Evolutionary conservation across 352 stramenopile genomes (phyloP), one percentile per base, ranked within the genome.

Genomic region (Globisporangium acanthophoron): DNA sequence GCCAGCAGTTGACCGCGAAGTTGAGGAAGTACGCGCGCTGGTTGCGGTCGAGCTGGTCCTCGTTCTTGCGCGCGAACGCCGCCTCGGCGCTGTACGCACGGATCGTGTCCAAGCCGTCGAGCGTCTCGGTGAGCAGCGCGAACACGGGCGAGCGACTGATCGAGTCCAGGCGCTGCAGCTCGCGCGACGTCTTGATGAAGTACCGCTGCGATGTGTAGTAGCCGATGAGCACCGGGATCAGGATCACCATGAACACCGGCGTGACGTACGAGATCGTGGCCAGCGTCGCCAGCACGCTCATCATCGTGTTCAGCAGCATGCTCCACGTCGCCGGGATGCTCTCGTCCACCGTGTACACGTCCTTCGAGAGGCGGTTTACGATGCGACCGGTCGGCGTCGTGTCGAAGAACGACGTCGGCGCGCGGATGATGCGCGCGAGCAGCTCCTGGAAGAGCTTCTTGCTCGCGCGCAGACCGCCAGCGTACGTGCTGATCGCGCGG

Each of bases 91-190:
- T 64, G 54, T 82, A 96, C 0, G 88, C 84, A 61, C 96, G 88
- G 40, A 99, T 98, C 3, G 92, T 99, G 3, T 90, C 64, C 15
- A 99, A 78, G 21, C 97, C 97, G 56, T 93, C 87, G 9, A 99
- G 71, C 37, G 85, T 98, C 73, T 99, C 96, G 0, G 87, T 88
- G 24, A 99, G 70, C 62, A 98, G 70, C 12, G 89, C 85, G 69
- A 98, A 99, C n/a, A 99, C 89, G 18, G 97, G 97, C 43, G 90
- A 90, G 40, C 80, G 79, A 52, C 71, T 88, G 61, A 98, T 86
- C 5, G 90, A 97, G 66, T 99, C 97, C 33, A 99, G 78, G 46
- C 97, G 86, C 76, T 99, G 97, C 4, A 99, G 70, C 61, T 99
- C 96, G 20, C 85, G 77, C 58, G 87, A 85, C 2, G 78, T 94